phyloP scores from a whole-genome alignment of 108 stramenopile genomes.

The Skeletonema menzelii region DNA sequence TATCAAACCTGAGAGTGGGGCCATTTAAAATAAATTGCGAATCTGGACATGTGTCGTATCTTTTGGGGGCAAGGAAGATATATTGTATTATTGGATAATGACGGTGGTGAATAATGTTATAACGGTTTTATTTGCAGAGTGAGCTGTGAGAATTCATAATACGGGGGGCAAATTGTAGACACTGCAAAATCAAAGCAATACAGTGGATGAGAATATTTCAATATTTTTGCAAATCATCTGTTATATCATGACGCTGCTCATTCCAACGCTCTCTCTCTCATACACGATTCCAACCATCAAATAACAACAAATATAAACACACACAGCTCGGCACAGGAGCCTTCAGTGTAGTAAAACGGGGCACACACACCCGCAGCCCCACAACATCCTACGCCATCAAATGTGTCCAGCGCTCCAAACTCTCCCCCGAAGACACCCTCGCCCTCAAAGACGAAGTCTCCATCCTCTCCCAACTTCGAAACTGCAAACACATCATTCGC shows the following conservation, averaged over 20 bases:
- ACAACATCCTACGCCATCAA: constrained; percentile 66
- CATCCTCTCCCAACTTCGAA: constrained; percentile 74
- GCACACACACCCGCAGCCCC: constrained; percentile 53
- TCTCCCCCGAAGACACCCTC: constrained; percentile 77
- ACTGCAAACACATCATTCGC: constrained; percentile 82
- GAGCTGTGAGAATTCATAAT: no score
- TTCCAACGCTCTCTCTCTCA: not conserved
- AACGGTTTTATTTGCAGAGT: no score
- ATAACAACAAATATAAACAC: not conserved
- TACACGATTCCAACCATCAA: not conserved
- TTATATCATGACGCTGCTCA: not conserved
- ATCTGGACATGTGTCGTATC: no score
- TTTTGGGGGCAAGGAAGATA: no score
- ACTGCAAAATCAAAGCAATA: no score
- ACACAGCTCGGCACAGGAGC: constrained; percentile 82
- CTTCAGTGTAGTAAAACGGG: constrained; percentile 79
- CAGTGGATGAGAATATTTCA: no score
- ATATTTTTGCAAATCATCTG: no score
- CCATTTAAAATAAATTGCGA: no score
- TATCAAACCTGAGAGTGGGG: not conserved
- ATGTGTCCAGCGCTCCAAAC: constrained; percentile 71
- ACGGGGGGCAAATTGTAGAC: no score
- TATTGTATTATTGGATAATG: no score
- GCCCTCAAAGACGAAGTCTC: constrained; percentile 84
- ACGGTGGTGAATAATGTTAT: no score